Evolutionary conservation across 2,329 filamentous ascomycete genomes (phyloP).

Genomic region (Trichoderma harzianum): DNA sequence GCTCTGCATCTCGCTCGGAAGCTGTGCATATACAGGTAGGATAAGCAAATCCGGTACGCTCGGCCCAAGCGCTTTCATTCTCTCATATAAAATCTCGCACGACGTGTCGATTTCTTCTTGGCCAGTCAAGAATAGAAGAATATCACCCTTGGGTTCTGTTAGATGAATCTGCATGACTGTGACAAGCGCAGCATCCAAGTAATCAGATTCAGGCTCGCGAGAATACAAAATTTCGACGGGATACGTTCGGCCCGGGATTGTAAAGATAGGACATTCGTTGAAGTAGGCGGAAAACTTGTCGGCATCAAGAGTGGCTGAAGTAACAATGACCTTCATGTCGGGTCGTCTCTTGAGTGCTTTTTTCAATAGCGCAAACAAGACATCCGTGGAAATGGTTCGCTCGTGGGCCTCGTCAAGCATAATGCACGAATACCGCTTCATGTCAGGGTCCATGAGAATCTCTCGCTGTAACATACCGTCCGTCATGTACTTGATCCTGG

Average conservation of each 20-base stretch:
- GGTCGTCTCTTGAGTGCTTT: slow-evolving; percentile 83
- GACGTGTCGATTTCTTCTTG: slow-evolving; percentile 97
- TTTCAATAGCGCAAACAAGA: slow-evolving; percentile 90
- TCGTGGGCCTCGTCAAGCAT: slow-evolving; percentile 99
- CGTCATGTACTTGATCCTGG: slow-evolving; percentile 99
- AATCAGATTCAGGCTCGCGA: slow-evolving; percentile 90
- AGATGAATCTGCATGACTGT: slow-evolving; percentile 99
- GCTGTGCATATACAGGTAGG: slow-evolving; percentile 89
- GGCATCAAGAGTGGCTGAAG: slow-evolving; percentile 91
- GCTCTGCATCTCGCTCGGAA: slow-evolving; percentile 91
- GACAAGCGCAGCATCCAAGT: slow-evolving; percentile 87
- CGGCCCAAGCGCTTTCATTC: slow-evolving; percentile 92
- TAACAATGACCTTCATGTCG: slow-evolving; percentile 93
- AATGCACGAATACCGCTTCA: slow-evolving; percentile 89
- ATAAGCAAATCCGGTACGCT: slow-evolving; percentile 90
- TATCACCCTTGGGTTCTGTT: slow-evolving; percentile 87
- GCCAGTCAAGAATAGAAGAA: slow-evolving; percentile 93
- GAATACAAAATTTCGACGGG: slow-evolving; percentile 97
- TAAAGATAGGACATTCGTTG: slow-evolving; percentile 92
- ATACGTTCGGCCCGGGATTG: slow-evolving; percentile 90
- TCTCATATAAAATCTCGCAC: slow-evolving; percentile 87
- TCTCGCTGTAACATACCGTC: slow-evolving; percentile 97
- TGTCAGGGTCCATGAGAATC: slow-evolving; percentile 84
- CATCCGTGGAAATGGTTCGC: slow-evolving; percentile 91
- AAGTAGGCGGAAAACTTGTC: slow-evolving; percentile 98